Base-by-base conservation (phyloP, 805 yeast species). In the Grigorovia yakushimaensis region DNA sequence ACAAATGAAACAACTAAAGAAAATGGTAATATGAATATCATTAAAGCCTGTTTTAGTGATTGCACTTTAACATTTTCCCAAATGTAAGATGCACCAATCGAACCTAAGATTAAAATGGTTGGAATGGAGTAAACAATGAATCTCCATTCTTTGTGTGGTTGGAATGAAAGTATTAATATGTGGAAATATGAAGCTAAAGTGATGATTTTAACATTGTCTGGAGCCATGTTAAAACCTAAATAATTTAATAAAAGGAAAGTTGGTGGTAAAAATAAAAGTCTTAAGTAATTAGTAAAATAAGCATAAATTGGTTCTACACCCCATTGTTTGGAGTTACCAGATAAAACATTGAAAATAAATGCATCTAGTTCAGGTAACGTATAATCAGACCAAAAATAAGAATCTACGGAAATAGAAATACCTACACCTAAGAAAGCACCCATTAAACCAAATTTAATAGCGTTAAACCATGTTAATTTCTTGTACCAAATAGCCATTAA, bases 71-170 rank as follows among this genome's bases (percentile, higher is more conserved):
- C 52, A 20, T 68, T 51, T 52, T 66, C 72, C 57, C 64, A 65
- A 21, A 70, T 35, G 42, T 56, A 58, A 1, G 74, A 63, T 15
- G 82, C 73, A 6, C 85, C 86, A 41, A 74, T 69, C 2, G 93
- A 81, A 5, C 84, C 88, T 30, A 76, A 59, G 18, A 83, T 55
- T 0, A 83, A 78, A 49, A 87, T 62, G 0, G 82, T 70, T 1
- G 97, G 96, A 4, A 84, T 67, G 0, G 80, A 69, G 62, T 89
- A 91, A 17, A 83, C 70, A 39, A 91, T 79, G 58, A 91, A 91
- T 55, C 97, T 76, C 95, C 95, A 87, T 69, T 91, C 98, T 61
- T 91, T 91, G 57, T 91, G 97, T 2, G 93, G 88, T 63, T 85
- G 93, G 45, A 82, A 62, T 0, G 96, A 88, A 74, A 88, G 73